phyloP scores from a whole-genome alignment of 176 grass and related monocot genomes.

The Avena eriantha region DNA sequence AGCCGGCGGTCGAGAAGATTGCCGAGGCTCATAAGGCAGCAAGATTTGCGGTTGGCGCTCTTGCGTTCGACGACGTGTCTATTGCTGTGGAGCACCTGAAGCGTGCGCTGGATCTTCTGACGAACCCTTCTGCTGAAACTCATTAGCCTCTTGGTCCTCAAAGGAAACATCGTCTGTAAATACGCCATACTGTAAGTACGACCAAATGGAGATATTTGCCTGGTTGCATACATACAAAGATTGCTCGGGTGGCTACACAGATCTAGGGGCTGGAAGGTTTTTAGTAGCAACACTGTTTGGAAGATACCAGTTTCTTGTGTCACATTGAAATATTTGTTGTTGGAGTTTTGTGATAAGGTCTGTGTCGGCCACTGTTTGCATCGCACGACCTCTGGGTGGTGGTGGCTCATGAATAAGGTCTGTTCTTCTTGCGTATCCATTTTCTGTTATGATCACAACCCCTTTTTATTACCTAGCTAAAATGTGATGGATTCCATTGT shows the following conservation, averaged over 20 bases:
- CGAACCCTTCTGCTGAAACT: constrained; percentile 81
- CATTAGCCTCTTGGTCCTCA: constrained; percentile 42
- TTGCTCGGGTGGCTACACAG: constrained; percentile 25
- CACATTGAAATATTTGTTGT: constrained; percentile 10
- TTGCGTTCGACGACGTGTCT: constrained; percentile 88
- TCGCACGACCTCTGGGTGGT: background rate
- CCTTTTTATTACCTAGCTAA: background rate
- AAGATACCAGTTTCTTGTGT: background rate
- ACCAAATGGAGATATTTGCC: constrained; percentile 26
- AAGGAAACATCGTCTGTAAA: constrained; percentile 46
- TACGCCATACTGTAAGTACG: constrained; percentile 47
- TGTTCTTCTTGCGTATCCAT: background rate
- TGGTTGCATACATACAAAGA: constrained; percentile 30
- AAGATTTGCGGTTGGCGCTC: constrained; percentile 92
- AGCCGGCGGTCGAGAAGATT: constrained; percentile 83
- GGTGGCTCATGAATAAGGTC: background rate
- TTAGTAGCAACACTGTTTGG: background rate
- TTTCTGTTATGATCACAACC: background rate
- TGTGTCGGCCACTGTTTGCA: constrained; percentile 3
- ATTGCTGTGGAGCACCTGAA: constrained; percentile 86
- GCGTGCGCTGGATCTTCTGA: constrained; percentile 83
- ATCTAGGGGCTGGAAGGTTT: constrained; percentile 19
- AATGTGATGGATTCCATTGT: background rate
- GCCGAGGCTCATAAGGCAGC: constrained; percentile 93
- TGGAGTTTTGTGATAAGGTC: constrained; percentile 36